Conservation (phyloP, 768 basidiomycete species). For the Suillus placidus region DNA sequence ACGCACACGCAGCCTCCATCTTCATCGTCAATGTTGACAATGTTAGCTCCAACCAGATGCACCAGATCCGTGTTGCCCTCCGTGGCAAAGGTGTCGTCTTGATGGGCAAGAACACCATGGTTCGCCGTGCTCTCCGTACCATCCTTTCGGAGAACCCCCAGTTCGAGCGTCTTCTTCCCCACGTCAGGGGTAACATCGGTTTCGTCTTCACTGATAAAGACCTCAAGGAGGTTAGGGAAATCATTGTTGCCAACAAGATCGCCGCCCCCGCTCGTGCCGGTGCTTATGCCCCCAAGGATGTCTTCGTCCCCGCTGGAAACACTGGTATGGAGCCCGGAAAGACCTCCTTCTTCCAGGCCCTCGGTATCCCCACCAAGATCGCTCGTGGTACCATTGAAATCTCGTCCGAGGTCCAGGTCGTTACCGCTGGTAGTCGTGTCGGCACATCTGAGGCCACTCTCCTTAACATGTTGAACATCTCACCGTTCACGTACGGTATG, state of each 20-base stretch:
- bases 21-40: constrained; percentile 99
- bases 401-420: constrained; percentile 94
- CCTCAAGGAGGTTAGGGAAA: constrained; percentile 91
- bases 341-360: constrained; percentile 99
- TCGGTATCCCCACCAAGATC: constrained; percentile 99
- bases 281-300: constrained; percentile 92
- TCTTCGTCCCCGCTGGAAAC: constrained; percentile 92
- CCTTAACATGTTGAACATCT: constrained; percentile 99
- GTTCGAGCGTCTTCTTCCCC: constrained; percentile 94
- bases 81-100: constrained; percentile 95
- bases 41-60: constrained; percentile 99
- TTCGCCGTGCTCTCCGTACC: constrained; percentile 94
- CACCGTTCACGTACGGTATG: constrained; percentile 99
- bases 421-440: constrained; percentile 89
- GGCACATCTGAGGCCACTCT: constrained; percentile 97
- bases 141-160: constrained; percentile 89
- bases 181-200: constrained; percentile 97
- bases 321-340: constrained; percentile 99
- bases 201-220: constrained; percentile 96
- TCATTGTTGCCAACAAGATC: constrained; percentile 96
- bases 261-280: constrained; percentile 98
- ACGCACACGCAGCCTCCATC: constrained; percentile 75
- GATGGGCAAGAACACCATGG: constrained; percentile 99
- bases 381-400: constrained; percentile 99
- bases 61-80: constrained; percentile 94